Conservation (phyloP, 306 rosid species). For the Senna tora region DNA sequence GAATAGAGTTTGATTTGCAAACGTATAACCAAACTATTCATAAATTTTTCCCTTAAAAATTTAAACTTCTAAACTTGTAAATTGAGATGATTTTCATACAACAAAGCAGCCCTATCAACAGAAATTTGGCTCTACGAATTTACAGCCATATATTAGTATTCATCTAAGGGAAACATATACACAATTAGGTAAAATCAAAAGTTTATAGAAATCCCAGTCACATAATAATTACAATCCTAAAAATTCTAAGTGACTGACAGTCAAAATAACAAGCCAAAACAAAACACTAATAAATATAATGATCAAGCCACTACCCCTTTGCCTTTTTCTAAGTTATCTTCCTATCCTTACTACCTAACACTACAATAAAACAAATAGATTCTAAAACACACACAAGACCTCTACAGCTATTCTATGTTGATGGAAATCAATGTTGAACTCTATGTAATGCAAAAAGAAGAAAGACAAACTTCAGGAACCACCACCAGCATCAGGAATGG, state of each 20-base stretch:
- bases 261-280: slow-evolving; percentile 33
- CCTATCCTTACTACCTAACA: slow-evolving; percentile 26
- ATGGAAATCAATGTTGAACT: slow-evolving; percentile 9
- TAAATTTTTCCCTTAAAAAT: too few species aligned
- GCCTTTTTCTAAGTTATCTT: slow-evolving; percentile 26
- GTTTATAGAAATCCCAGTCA: slow-evolving; percentile 12
- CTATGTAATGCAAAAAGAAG: slow-evolving; percentile 9
- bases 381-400: slow-evolving; percentile 29
- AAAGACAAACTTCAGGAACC: slow-evolving; percentile 38
- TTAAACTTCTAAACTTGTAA: too few species aligned
- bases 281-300: slow-evolving; percentile 33
- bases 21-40: too few species aligned
- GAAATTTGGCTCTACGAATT: not conserved
- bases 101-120: too few species aligned
- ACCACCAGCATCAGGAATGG: slow-evolving; percentile 40
- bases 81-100: too few species aligned
- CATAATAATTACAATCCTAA: slow-evolving; percentile 42
- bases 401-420: slow-evolving; percentile 33
- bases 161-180: not conserved
- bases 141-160: not conserved
- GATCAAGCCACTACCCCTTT: slow-evolving; percentile 18
- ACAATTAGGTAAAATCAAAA: slow-evolving; percentile 26
- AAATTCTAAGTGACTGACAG: not conserved
- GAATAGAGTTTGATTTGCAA: too few species aligned
- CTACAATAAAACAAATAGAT: slow-evolving; percentile 28